phyloP scores from a whole-genome alignment of 331 rosid genomes.

The Malus hybrid region DNA sequence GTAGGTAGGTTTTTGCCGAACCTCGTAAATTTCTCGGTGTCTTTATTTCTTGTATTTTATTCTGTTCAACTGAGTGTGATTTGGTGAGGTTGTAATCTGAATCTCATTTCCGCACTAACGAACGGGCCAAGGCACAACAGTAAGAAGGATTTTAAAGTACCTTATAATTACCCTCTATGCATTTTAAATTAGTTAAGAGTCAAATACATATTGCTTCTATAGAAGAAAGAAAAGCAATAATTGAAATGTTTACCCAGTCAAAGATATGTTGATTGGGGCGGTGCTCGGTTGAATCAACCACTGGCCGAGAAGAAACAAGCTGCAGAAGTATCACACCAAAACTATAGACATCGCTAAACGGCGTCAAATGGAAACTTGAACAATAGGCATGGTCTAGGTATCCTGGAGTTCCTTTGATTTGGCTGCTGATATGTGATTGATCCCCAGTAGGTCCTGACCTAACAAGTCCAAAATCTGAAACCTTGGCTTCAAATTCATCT shows the following conservation, averaged over 20 bases:
- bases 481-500: conserved; percentile 71
- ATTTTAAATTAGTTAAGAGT: too few species aligned
- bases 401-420: conserved; percentile 78
- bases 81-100: too few species aligned
- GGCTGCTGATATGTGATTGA: conserved; percentile 84
- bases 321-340: conserved; percentile 78
- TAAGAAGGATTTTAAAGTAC: not conserved
- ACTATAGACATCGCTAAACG: conserved; percentile 73
- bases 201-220: not conserved
- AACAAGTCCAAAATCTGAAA: conserved; percentile 73
- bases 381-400: conserved; percentile 79
- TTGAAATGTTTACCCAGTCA: conserved; percentile 55
- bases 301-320: conserved; percentile 69
- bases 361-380: conserved; percentile 66
- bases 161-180: not conserved
- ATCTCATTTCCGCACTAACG: too few species aligned
- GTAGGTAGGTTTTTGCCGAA: too few species aligned
- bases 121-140: too few species aligned
- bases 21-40: too few species aligned
- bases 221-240: not conserved
- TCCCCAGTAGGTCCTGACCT: conserved; percentile 66
- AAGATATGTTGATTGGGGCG: conserved; percentile 38
- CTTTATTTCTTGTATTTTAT: too few species aligned
- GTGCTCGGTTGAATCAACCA: conserved; percentile 21
- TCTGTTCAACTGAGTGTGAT: too few species aligned